Conservation (phyloP, 2,329 filamentous ascomycete species). For the Fusarium palustre region DNA sequence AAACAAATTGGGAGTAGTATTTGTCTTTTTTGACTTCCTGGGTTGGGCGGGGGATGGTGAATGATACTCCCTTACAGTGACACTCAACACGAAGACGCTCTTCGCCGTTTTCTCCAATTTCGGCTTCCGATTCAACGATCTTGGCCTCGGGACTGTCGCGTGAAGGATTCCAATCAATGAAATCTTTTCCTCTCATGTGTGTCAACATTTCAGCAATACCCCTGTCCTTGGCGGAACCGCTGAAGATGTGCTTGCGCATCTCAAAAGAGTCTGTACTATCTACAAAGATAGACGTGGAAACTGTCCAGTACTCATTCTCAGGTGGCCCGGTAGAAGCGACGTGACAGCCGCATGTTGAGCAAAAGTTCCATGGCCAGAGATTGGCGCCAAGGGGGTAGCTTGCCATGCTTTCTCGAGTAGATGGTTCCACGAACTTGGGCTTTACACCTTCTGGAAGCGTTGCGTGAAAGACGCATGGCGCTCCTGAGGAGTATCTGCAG, state of each 20-base stretch:
- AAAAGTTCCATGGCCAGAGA: constrained; percentile 56
- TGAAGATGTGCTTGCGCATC: constrained; percentile 53
- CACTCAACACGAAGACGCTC: constrained; percentile 59
- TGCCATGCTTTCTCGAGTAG: constrained; percentile 52
- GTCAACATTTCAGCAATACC: constrained; percentile 55
- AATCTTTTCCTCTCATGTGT: constrained; percentile 45
- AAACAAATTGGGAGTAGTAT: constrained; percentile 51
- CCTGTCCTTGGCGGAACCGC: constrained; percentile 52
- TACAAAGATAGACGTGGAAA: constrained; percentile 56
- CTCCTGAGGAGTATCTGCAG: constrained; percentile 58
- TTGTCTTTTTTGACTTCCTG: constrained; percentile 47
- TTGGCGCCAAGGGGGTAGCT: constrained; percentile 51
- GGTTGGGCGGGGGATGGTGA: constrained; percentile 57
- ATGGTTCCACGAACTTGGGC: constrained; percentile 57
- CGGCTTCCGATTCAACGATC: constrained; percentile 45
- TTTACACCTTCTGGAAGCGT: constrained; percentile 50
- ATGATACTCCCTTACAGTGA: constrained; percentile 61
- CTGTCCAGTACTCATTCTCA: constrained; percentile 52
- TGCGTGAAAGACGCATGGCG: constrained; percentile 58
- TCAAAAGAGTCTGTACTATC: constrained; percentile 52
- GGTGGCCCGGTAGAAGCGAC: constrained; percentile 52
- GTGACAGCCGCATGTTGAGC: constrained; percentile 60
- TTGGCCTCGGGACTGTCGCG: constrained; percentile 45
- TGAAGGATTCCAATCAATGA: constrained; percentile 54
- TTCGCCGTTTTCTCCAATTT: constrained; percentile 52